Evolutionary conservation across 2,329 filamentous ascomycete species (phyloP), one percentile per base, ranked within the genome.

Genomic region (Xylaria sp.): DNA sequence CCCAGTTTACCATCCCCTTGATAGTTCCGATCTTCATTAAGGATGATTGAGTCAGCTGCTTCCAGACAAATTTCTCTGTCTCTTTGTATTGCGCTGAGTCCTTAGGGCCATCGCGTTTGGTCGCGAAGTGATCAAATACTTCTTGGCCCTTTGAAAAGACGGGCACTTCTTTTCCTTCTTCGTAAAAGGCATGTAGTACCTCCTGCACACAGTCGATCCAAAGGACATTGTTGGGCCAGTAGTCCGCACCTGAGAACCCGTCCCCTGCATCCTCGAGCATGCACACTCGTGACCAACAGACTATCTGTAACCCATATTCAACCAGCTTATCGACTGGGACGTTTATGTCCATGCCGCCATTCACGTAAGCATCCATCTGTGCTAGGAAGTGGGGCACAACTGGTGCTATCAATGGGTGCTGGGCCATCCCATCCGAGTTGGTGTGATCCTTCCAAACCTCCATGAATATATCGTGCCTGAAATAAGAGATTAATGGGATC

Each of bases 251-350:
- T 6, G 72, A 70, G 61, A 78, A 78, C 0, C 75, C 75, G 40
- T 74, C 74, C 21, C 70, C 69, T 0, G 66, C 47, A 23, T 76
- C 72, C 21, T 77, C 69, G 1, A 78, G 66, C 66, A 73, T 72
- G 53, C 64, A 66, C 35, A 78, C 48, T 2, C 76, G 73, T 6
- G 73, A 63, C 81, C 81, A 84, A 13, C 77, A 76, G 3, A 82
- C 68, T 35, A 82, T 78, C 50, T 83, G 82, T 1, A 75, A 73
- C 8, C 81, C 76, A 57, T 84, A 84, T 16, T 82, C 81, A 32
- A 81, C 63, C 0, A 81, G 64, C 0, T 75, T 76, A 1, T 72
- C 63, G 6, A 73, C 68, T 1, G 78, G 75, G 1, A 76, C 75
- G 9, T 78, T 78, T 77, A 82, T 18, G 78, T 77, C 76, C 76